These are phyloP conservation scores for Uncinocarpus reesii DNA, from an alignment of 2,329 filamentous ascomycete species.

Conservation along the genomic window DNA sequence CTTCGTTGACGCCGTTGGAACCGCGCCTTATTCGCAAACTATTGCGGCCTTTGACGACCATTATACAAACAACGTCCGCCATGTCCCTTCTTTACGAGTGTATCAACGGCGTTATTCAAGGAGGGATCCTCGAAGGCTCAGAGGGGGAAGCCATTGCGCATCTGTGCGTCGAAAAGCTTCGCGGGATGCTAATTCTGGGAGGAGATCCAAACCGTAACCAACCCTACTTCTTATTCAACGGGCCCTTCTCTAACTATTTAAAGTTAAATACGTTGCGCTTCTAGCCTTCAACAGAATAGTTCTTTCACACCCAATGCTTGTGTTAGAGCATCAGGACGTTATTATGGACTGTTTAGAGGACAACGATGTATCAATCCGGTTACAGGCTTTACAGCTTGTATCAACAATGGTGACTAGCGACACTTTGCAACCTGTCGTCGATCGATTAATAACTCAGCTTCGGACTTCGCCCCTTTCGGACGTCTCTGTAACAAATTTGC, in stretches of 20 bases:
- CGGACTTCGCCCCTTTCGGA: constrained; percentile 51
- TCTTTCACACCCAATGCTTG: constrained; percentile 72
- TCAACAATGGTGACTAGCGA: constrained; percentile 88
- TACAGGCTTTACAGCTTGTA: constrained; percentile 82
- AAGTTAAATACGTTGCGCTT: constrained; percentile 94
- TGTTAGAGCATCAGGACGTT: constrained; percentile 87
- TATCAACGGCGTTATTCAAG: constrained; percentile 96
- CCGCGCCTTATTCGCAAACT: constrained; percentile 85
- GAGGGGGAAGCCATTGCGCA: constrained; percentile 86
- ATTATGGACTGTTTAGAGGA: constrained; percentile 96
- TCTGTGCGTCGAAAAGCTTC: constrained; percentile 81
- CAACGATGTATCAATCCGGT: constrained; percentile 85
- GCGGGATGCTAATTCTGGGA: constrained; percentile 88
- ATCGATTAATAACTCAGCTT: constrained; percentile 78
- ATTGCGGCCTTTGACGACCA: constrained; percentile 76
- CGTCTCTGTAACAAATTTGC: constrained; percentile 32
- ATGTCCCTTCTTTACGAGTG: constrained; percentile 99
- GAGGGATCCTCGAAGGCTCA: constrained; percentile 76
- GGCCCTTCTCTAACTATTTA: constrained; percentile 13
- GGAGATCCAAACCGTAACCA: constrained; percentile 79
- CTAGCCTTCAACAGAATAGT: constrained; percentile 95
- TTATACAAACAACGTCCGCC: constrained; percentile 87
- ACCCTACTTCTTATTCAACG: constrained; percentile 17
- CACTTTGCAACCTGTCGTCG: constrained; percentile 72
- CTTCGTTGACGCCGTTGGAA: constrained; percentile 83